These are phyloP conservation scores for Curvularia sp. DNA, from an alignment of 2,329 filamentous ascomycete genomes.

Conservation along the genomic window DNA sequence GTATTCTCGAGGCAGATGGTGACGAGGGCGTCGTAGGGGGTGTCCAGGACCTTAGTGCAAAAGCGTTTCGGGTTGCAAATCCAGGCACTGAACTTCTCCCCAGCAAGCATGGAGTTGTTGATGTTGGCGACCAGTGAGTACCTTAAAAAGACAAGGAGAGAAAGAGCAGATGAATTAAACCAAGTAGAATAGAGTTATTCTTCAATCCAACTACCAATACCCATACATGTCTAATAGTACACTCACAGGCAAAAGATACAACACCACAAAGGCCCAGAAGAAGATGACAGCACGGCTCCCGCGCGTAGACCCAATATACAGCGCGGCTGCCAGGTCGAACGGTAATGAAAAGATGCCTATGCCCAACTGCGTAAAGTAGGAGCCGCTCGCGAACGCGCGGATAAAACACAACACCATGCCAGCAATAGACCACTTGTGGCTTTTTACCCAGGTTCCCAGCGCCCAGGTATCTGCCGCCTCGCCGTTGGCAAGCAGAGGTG, in stretches of 20 bases:
- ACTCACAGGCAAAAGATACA: background rate
- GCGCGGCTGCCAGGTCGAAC: background rate
- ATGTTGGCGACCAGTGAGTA: too few relatives aligned
- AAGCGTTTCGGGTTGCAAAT: too few relatives aligned
- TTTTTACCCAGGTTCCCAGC: background rate
- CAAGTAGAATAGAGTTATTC: background rate
- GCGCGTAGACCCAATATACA: conserved; percentile 7
- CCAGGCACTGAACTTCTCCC: too few relatives aligned
- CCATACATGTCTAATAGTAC: background rate
- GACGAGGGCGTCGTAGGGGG: too few relatives aligned
- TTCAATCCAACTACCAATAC: background rate
- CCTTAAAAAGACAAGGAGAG: too few relatives aligned
- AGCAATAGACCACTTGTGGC: background rate
- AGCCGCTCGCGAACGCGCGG: background rate
- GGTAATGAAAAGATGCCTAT: too few relatives aligned
- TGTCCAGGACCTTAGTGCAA: too few relatives aligned
- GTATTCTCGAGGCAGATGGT: too few relatives aligned
- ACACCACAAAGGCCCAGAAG: background rate
- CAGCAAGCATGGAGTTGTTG: too few relatives aligned
- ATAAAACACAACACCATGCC: background rate
- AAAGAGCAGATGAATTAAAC: background rate
- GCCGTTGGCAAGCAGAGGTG: conserved; percentile 1
- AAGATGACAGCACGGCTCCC: conserved; percentile 1
- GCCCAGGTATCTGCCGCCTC: background rate
- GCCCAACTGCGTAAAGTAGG: background rate